Conservation (phyloP, 768 basidiomycete genomes). For the Boletus pseudopeckii region DNA sequence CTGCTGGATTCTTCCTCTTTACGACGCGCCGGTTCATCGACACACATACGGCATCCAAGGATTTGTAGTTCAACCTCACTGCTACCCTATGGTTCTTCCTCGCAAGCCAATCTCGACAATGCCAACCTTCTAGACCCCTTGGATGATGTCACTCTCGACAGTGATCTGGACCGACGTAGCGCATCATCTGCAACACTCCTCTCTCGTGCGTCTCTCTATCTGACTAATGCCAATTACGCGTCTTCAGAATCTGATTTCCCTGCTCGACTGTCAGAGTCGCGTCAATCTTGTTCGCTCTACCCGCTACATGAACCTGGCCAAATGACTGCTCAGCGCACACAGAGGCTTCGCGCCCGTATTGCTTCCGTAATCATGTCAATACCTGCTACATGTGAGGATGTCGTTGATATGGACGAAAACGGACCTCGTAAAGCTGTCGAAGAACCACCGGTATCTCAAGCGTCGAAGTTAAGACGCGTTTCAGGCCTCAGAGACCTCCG, state of each 20-base stretch:
- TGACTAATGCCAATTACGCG: conserved; percentile 2
- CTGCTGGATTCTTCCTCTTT: not conserved
- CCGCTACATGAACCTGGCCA: conserved; percentile 24
- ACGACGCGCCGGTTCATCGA: conserved; percentile 3
- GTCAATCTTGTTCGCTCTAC: conserved; percentile 9
- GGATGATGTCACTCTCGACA: conserved; percentile 11
- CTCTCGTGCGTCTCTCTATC: conserved; percentile 15
- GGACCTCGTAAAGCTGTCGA: not conserved
- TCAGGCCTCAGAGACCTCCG: conserved; percentile 23
- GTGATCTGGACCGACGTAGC: conserved; percentile 16
- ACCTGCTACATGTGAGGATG: conserved; percentile 26
- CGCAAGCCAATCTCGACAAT: conserved; percentile 1
- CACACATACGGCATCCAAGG: conserved; percentile 3
- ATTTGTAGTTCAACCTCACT: conserved; percentile 15
- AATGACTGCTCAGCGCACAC: conserved; percentile 22
- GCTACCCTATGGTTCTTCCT: not conserved
- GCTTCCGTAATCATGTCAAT: conserved; percentile 25
- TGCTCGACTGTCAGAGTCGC: conserved; percentile 2
- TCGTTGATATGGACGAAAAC: conserved; percentile 3
- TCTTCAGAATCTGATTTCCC: conserved; percentile 4
- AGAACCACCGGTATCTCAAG: not conserved
- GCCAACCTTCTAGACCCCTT: conserved; percentile 5
- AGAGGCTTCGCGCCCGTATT: conserved; percentile 27
- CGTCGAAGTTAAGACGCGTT: conserved; percentile 24
- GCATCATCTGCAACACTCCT: conserved; percentile 22